Evolutionary conservation across 1,139 yeast species (phyloP), one percentile per base, ranked within the genome.

Genomic region (Hemisphaericaspora xylanilytica): DNA sequence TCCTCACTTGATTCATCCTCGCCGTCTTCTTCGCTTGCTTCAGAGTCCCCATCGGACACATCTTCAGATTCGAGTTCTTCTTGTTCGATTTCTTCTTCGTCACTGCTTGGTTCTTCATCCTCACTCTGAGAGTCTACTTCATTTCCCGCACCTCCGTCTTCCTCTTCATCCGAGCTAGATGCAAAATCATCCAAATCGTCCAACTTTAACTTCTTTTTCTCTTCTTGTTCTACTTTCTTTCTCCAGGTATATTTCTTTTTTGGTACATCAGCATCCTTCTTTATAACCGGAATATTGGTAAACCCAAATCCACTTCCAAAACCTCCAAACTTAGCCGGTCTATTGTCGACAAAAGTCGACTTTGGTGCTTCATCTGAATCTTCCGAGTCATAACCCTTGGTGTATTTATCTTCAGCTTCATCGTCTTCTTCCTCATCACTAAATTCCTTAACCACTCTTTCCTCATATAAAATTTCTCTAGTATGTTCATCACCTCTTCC

Each of bases 401-500:
- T n/a, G n/a, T n/a, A n/a, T n/a, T n/a, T n/a, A n/a, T n/a, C n/a
- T n/a, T n/a, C n/a, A 3, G 21, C 21, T 20, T 20, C 21, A 12
- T 52, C 55, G 33, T 57, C 56, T 26, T 69, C 75, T 7, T 67
- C 56, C 25, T 69, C 75, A 7, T 67, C 74, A 3, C 70, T 68
- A 90, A 90, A 85, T 21, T 80, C 81, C 50, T 75, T 79, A 1
- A 80, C 77, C 34, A 73, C 77, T 47, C 83, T 69, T 48, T 83
- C 81, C 56, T 85, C 94, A 51, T 85, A 88, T 29, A 87, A 63
- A 15, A 86, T 67, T 9, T 74, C 81, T 41, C 62, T 69, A 0
- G 90, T 83, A 26, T 65, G 62, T 2, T 81, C 92, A 54, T 77
- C 78, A 3, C 79, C 85, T 42, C 85, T 69, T 2, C 95, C 96